Evolutionary conservation across 805 yeast genomes (phyloP), one percentile per base, ranked within the genome.

Genomic region (Teunomyces cretensis): DNA sequence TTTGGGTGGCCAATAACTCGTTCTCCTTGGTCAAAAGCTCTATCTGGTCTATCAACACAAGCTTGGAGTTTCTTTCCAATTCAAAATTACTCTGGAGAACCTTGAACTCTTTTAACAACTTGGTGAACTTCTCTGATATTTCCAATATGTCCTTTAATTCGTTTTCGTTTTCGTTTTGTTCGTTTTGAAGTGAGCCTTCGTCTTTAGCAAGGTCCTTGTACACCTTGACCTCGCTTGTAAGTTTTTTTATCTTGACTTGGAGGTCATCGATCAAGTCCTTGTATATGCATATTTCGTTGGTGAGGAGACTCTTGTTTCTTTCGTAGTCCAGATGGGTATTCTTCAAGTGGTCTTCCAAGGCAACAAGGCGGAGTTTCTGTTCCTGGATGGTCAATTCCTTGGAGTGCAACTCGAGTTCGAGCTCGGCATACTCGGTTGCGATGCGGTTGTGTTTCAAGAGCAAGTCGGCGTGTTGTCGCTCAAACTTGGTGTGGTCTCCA

Each of bases 31-130:
- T 70, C 47, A 78, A 61, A 51, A 64, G 61, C 53, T 79, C 84
- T 35, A 79, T 65, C 58, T 79, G 82, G 52, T 78, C 83, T 39
- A 79, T 76, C 42, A 79, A 74, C 38, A 75, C 62, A 46, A 74
- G 65, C 51, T 78, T 78, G 32, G 81, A 76, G 52, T 72, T 77
- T 39, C 71, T 68, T 53, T 79, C 84, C 17, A 79, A 61, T 50
- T 79, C 83, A 50, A 68, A 72, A 50, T 79, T 79, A 43, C 74
- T 70, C 53, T 74, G 73, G 15, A 79, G 61, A 2, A 75, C 68
- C 41, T 64, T 64, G 51, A 54, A 68, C 37, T 70, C 71, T 43
- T 61, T 69, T 30, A 58, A 44, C 19, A 72, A 51, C 43, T 62
- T 57, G 37, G 58, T 50, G 53, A 64, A 67, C 47, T 59, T 63